Evolutionary conservation across 2,329 filamentous ascomycete species (phyloP).

Genomic region (Phialophora tarda): DNA sequence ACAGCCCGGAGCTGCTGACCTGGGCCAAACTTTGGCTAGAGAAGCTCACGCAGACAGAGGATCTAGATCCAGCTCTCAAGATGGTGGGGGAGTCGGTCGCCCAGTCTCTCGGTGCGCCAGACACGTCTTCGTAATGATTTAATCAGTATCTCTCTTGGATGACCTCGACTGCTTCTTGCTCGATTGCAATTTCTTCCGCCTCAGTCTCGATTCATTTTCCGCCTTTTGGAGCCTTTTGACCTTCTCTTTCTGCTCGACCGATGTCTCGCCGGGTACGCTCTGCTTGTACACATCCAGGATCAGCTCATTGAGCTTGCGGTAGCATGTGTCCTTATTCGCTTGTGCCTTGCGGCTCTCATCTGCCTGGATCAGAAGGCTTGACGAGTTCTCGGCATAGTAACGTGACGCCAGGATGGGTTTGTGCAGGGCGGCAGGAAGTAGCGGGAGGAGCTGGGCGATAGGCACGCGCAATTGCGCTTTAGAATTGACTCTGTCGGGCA

Average conservation of each 20-base stretch:
- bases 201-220: constrained; percentile 63
- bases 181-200: constrained; percentile 65
- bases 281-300: constrained; percentile 58
- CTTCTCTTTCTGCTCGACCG: constrained; percentile 59
- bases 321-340: constrained; percentile 65
- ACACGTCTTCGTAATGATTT: constrained; percentile 6
- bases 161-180: constrained; percentile 60
- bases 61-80: constrained; percentile 59
- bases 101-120: constrained; percentile 15
- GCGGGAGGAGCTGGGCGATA: constrained; percentile 57
- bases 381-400: constrained; percentile 60
- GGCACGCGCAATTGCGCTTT: constrained; percentile 68
- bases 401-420: constrained; percentile 58
- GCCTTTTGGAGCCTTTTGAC: constrained; percentile 62
- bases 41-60: constrained; percentile 51
- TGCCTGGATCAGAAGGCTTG: constrained; percentile 65
- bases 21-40: constrained; percentile 56
- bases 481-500: constrained; percentile 62
- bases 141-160: constrained; percentile 36
- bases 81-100: constrained; percentile 54
- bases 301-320: constrained; percentile 61
- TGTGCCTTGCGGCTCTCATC: constrained; percentile 67
- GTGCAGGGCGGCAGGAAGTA: constrained; percentile 62
- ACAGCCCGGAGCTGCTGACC: constrained; percentile 51
- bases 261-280: constrained; percentile 66